Conservation (phyloP, 768 basidiomycete genomes). For the Trametes cinnabarina region DNA sequence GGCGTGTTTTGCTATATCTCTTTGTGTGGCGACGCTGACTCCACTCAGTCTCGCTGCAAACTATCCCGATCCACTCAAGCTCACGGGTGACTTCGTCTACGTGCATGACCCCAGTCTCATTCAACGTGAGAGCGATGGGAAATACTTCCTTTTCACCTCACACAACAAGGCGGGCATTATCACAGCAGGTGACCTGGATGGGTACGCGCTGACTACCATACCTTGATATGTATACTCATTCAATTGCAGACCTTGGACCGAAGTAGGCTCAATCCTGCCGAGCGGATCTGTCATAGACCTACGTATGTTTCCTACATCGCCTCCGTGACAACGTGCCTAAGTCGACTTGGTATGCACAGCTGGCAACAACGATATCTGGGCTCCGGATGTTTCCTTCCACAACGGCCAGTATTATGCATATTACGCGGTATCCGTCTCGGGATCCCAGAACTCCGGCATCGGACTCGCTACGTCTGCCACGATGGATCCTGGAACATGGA, state of each 20-base stretch:
- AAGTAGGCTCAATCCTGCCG: slow-evolving; percentile 20
- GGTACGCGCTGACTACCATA: neutral
- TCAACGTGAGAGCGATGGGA: slow-evolving; percentile 17
- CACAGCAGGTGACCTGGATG: slow-evolving; percentile 17
- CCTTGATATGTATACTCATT: neutral
- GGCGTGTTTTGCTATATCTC: neutral
- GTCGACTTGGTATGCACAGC: neutral
- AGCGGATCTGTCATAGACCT: slow-evolving; percentile 18
- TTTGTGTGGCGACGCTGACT: neutral
- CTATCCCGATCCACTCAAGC: slow-evolving; percentile 14
- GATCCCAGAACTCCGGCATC: slow-evolving; percentile 27
- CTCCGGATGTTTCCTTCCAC: slow-evolving; percentile 25
- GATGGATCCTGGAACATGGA: slow-evolving; percentile 28
- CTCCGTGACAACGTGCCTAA: neutral
- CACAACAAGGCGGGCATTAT: slow-evolving; percentile 16
- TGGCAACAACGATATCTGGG: slow-evolving; percentile 25
- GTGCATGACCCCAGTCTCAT: slow-evolving; percentile 18
- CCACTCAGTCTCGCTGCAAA: neutral
- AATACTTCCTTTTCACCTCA: slow-evolving; percentile 23
- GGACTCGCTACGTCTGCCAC: slow-evolving; percentile 24
- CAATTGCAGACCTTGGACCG: slow-evolving; percentile 20
- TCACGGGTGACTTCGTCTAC: slow-evolving; percentile 8
- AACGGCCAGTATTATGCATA: slow-evolving; percentile 25
- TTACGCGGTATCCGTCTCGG: slow-evolving; percentile 24
- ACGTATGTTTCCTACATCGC: neutral